Evolutionary conservation across 2,329 filamentous ascomycete genomes (phyloP), one percentile per base, ranked within the genome.

Genomic region (Ilyonectria sp.): DNA sequence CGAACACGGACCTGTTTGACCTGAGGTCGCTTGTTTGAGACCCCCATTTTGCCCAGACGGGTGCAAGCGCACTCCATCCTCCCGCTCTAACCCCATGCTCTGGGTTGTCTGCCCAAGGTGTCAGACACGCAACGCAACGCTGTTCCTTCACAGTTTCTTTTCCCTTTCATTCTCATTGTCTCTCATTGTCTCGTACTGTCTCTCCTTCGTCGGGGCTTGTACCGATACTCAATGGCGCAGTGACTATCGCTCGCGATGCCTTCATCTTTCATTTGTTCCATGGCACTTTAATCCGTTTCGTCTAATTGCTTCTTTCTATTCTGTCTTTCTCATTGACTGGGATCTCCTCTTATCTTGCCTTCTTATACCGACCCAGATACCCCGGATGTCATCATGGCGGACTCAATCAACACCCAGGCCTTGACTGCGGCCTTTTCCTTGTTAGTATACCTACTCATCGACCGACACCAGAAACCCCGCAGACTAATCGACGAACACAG

Each of bases 391-490:
- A 70, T 65, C 76, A 88, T 89, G 86, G 82, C 83, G 67, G 78
- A 80, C 69, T 76, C 82, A 69, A 82, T 77, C 74, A 80, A 81
- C 70, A 79, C 79, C 43, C 83, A 86, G 82, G 83, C 84, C 73
- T 79, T 89, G 68, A 78, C 86, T 76, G 85, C 86, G 69, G 85
- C 86, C 69, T 89, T 89, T 76, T 79, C 81, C 65, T 89, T 89
- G 87, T 88, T 46, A 82, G 86, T 71, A 47, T 8, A 50, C 31
- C 54, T 8, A 50, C 31, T 52, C 47, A 21, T 29, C 40, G 13
- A 54, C 8, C 11, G 29, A 43, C 15, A 53, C 31, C 43, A n/a
- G 60, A 11, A 21, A 21, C 15, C 60, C 67, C 54, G 75, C 40
- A 6, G 13, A 62, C 78, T 81, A 70, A 82, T 72, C 8, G 23